Conservation (phyloP, 108 stramenopile species). For the Chaetoceros muelleri region DNA sequence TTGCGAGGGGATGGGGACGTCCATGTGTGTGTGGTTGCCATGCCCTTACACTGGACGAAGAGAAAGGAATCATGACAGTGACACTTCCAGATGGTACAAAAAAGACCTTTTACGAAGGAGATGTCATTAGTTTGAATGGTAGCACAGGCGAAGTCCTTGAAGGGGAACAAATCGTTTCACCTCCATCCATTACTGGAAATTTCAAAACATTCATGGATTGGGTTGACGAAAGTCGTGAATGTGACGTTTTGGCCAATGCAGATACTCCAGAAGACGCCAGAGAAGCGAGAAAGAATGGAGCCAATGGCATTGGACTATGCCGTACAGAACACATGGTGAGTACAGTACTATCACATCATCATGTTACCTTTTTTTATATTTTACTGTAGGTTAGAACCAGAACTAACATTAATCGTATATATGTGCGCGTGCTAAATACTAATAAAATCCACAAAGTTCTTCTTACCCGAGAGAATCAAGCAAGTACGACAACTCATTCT, state of each 20-base stretch:
- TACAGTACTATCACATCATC: no score
- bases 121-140: slow-evolving; percentile 70
- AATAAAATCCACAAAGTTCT: no score
- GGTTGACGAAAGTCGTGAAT: slow-evolving; percentile 45
- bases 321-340: slow-evolving; percentile 90
- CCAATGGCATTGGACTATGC: slow-evolving; percentile 70
- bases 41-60: slow-evolving; percentile 48
- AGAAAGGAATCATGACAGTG: slow-evolving; percentile 40
- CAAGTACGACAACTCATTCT: slow-evolving; percentile 75
- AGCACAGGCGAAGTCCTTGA: slow-evolving; percentile 67
- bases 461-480: slow-evolving; percentile 56
- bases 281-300: slow-evolving; percentile 57
- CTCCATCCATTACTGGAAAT: slow-evolving; percentile 29
- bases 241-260: slow-evolving; percentile 73
- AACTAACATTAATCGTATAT: no score
- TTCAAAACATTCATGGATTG: slow-evolving; percentile 48
- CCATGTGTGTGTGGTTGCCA: slow-evolving; percentile 80
- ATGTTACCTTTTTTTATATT: no score
- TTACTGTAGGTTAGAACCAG: no score
- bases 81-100: slow-evolving; percentile 33
- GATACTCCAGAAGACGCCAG: slow-evolving; percentile 71
- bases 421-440: no score
- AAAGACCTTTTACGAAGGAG: slow-evolving; percentile 51
- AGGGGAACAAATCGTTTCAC: slow-evolving; percentile 29
- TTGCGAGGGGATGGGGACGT: slow-evolving; percentile 86